Base-by-base conservation (phyloP, 495 filamentous ascomycete species). In the Margaritispora aquatica region DNA sequence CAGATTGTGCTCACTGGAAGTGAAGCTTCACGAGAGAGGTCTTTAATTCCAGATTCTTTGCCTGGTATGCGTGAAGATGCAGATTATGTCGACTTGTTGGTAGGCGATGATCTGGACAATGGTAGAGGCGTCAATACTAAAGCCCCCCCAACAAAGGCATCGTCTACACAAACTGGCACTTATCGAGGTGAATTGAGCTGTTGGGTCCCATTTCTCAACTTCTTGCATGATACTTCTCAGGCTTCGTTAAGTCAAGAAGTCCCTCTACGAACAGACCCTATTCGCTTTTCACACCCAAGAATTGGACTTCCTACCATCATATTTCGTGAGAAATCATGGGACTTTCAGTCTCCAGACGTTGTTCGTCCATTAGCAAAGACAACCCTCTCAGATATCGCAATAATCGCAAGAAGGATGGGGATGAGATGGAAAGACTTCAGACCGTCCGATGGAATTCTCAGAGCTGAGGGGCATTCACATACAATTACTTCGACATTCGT, bases 391-490 rank as follows among this genome's bases (percentile, higher is more conserved):
- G 69, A 69, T 52, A 60, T 72, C 34, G 68, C 66, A 15, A 54
- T 72, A 26, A 57, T 72, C 20, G 68, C 67, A 10, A 52, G 70
- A 26, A 57, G 70, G 11, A 55, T 72, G 41, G 71, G 71, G 13
- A 73, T 72, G 71, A 54, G 57, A 50, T 73, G 70, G 71, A 64
- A 65, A 34, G 60, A 59, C 4, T 72, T 71, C 55, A 61, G 67
- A 44, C 70, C 71, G 8, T 55, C 58, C 1, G 67, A 71, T 34
- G 70, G 68, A 5, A 65, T 60, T 27, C 23, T 73, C 17, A 31
- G 67, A 46, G 71, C 71, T 4, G 66, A 69, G 52, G 71, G 70
- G 19, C 65, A 69, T 46, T 65, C 60, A 21, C 68, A 73, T 21
- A 65, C 54, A 8, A 60, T 71, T 13, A 68, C 62, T 13, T 71